Base-by-base conservation (phyloP, 257 asterid species). In the Solanum bulbocastanum region DNA sequence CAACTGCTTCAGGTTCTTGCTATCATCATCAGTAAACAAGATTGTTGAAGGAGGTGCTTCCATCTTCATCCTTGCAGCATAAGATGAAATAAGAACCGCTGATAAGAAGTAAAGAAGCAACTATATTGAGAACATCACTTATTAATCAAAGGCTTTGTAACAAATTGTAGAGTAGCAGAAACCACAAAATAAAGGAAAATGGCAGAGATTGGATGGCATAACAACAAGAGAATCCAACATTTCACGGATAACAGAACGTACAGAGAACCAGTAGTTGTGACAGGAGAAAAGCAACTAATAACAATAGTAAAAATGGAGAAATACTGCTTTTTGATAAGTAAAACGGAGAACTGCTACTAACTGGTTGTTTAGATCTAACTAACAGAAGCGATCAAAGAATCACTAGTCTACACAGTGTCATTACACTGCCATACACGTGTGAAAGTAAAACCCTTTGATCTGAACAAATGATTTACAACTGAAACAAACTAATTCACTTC, bases 1-100 rank as follows among this genome's bases (percentile, higher is more conserved):
- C 94, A 96, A 89, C 52, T 27, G 87, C 89, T 92, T 91, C 65
- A 96, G 93, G 90, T 94, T 94, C 81, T 71, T 84, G 66, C 88
- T 60, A 82, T 96, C 98, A 37, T 88, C 92, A 35, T 89, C 94
- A 30, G 90, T 87, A 62, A 52, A 90, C 22, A 92, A 87, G 84
- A 69, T 78, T 83, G 90, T 89, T 46, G 93, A 87, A 85, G 91
- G 92, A 87, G 88, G 90, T 87, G 23, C 92, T 10, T 91, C 96
- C 79, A 89, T 81, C 89, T 90, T 91, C 96, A 93, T 92, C 93
- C 94, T 94, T 90, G 90, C 84, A 73, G 25, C 78, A 86, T 12
- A 79, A 87, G 69, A 73, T 81, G 69, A 81, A 46, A 46, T 15
- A 46, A 30, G 85, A 81, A 30, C 42, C 30, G 35, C 68, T 46